Conservation (phyloP, 495 filamentous ascomycete genomes). For the Hypoxylon cercidicola region DNA sequence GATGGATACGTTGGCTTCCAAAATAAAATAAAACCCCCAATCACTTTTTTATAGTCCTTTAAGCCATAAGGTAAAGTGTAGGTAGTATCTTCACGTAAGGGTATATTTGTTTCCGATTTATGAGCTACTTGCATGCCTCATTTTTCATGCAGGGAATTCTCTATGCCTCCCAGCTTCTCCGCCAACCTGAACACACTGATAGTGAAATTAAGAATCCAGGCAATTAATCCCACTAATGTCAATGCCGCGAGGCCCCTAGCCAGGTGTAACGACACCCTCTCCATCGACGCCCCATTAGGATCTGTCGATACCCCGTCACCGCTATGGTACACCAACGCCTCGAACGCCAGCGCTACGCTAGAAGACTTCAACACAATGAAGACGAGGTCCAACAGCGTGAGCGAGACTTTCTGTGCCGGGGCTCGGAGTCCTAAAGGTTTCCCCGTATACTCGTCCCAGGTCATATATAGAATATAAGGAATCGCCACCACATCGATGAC, state of each 20-base stretch:
- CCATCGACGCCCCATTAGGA: constrained; percentile 10
- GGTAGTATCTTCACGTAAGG: constrained; percentile 7
- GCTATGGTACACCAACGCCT: constrained; percentile 76
- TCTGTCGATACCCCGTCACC: constrained; percentile 35
- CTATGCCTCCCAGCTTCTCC: constrained; percentile 71
- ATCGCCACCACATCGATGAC: constrained; percentile 89
- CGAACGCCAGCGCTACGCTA: constrained; percentile 89
- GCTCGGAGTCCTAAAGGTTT: constrained; percentile 90
- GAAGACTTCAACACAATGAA: constrained; percentile 97
- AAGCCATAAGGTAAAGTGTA: background rate
- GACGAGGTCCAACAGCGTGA: constrained; percentile 90
- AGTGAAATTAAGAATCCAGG: constrained; percentile 90
- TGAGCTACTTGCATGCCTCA: constrained; percentile 33
- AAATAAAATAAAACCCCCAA: too few species aligned
- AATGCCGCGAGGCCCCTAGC: constrained; percentile 84
- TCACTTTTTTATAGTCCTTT: too few species aligned
- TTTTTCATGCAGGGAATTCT: constrained; percentile 51
- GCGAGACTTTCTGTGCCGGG: constrained; percentile 82
- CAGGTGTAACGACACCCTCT: constrained; percentile 67
- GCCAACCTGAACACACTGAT: constrained; percentile 89
- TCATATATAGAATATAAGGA: constrained; percentile 91
- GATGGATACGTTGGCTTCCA: too few species aligned
- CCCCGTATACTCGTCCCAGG: constrained; percentile 93
- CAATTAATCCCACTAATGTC: constrained; percentile 82
- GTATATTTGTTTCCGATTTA: constrained; percentile 27